Conservation (phyloP, 768 basidiomycete genomes). For the Asterophora parasitica region DNA sequence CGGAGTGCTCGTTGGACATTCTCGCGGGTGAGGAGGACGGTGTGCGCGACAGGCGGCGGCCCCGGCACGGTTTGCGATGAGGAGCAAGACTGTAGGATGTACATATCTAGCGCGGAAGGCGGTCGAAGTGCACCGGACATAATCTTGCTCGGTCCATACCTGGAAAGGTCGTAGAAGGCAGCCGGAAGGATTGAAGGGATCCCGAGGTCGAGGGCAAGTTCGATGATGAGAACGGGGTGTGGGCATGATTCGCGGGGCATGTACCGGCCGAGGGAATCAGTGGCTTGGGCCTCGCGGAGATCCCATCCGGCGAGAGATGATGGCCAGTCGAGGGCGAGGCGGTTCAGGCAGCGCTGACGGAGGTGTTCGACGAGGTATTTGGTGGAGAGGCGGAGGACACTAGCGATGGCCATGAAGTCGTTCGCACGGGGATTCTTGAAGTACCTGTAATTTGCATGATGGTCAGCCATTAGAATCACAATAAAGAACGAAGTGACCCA, state of each 20-base stretch:
- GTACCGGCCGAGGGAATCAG: constrained; percentile 49
- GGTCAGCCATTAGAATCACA: not conserved
- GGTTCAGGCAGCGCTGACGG: constrained; percentile 53
- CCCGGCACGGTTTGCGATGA: too few species aligned
- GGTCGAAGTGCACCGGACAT: constrained; percentile 43
- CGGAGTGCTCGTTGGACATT: constrained; percentile 41
- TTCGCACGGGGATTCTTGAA: constrained; percentile 45
- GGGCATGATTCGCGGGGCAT: constrained; percentile 52
- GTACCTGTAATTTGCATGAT: constrained; percentile 36
- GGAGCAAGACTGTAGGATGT: constrained; percentile 10
- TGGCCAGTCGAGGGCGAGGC: constrained; percentile 64
- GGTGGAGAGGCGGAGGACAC: constrained; percentile 64
- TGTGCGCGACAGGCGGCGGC: constrained; percentile 32
- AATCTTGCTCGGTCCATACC: constrained; percentile 70
- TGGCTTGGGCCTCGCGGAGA: constrained; percentile 51
- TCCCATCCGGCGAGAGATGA: constrained; percentile 67
- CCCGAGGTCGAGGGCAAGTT: constrained; percentile 62
- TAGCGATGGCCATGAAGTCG: constrained; percentile 57
- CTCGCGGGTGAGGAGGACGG: constrained; percentile 5
- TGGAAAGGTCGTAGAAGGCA: constrained; percentile 70
- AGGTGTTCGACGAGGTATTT: constrained; percentile 75
- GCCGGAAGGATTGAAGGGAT: constrained; percentile 56
- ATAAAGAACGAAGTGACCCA: constrained; percentile 29
- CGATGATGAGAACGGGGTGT: constrained; percentile 68
- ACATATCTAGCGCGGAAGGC: constrained; percentile 26